These are phyloP conservation scores for Dimocarpus longan DNA, from an alignment of 345 rosid species.

Conservation along the genomic window DNA sequence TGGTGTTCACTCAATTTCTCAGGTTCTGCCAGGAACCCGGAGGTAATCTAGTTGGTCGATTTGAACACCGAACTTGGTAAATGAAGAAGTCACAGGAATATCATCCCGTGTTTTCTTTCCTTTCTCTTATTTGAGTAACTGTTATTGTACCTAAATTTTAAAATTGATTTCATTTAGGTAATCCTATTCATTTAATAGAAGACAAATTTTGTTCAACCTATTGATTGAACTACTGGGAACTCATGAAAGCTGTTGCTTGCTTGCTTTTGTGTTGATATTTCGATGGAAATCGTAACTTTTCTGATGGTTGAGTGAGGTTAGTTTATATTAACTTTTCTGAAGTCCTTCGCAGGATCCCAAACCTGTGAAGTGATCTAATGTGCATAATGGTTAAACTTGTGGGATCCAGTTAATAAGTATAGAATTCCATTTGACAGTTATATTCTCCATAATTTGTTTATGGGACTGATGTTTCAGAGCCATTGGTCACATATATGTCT, in stretches of 20 bases:
- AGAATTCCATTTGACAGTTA: too few relatives aligned
- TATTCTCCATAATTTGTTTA: too few relatives aligned
- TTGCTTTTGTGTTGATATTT: background rate
- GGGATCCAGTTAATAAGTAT: too few relatives aligned
- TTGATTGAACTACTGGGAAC: background rate
- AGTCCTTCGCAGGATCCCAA: too few relatives aligned
- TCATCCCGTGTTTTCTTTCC: background rate
- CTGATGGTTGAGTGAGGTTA: background rate
- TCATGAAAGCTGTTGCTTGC: background rate
- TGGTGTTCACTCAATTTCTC: slow-evolving; percentile 1
- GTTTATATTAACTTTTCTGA: too few relatives aligned
- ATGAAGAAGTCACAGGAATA: background rate
- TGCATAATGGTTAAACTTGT: too few relatives aligned
- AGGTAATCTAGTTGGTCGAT: slow-evolving; percentile 4
- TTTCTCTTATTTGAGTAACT: background rate
- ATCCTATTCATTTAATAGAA: background rate
- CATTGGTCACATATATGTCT: background rate
- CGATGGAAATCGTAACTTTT: background rate
- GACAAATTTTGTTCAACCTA: background rate
- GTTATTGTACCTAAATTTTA: background rate
- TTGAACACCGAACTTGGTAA: slow-evolving; percentile 7
- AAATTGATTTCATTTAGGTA: background rate
- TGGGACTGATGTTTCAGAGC: background rate
- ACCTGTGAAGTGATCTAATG: too few relatives aligned
- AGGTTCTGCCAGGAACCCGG: slow-evolving; percentile 1